Conservation (phyloP, 441 rosid genomes). For the Omphalea diandra region DNA sequence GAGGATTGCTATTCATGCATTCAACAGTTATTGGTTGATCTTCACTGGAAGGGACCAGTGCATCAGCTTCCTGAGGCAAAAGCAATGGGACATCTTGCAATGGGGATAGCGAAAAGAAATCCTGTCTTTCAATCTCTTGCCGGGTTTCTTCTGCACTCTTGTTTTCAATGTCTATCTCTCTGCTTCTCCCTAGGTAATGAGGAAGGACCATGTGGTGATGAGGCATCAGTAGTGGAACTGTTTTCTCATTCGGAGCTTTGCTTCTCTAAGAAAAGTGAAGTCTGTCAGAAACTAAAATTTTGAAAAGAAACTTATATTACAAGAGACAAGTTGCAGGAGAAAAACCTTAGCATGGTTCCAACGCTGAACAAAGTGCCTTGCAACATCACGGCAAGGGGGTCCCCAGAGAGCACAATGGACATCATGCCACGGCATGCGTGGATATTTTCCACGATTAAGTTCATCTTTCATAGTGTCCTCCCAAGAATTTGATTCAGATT, state of each 20-base stretch:
- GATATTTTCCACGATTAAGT: conserved; percentile 77
- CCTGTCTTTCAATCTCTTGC: conserved; percentile 52
- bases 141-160: conserved; percentile 46
- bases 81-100: conserved; percentile 89
- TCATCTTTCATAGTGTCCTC: conserved; percentile 95
- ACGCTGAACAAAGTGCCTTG: conserved; percentile 97
- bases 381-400: conserved; percentile 94
- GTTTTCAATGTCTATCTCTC: conserved; percentile 51
- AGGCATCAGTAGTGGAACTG: conserved; percentile 95
- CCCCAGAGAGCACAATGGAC: conserved; percentile 99
- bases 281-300: conserved; percentile 17
- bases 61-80: conserved; percentile 80
- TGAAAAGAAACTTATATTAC: neutral
- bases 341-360: conserved; percentile 99
- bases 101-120: conserved; percentile 74
- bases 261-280: conserved; percentile 54
- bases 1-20: conserved; percentile 14
- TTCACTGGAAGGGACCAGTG: conserved; percentile 24
- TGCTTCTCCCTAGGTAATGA: conserved; percentile 84
- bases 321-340: conserved; percentile 9
- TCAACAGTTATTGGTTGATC: conserved; percentile 28
- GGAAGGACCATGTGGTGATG: conserved; percentile 99
- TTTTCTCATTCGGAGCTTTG: conserved; percentile 92
- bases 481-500: conserved; percentile 99
- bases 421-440: conserved; percentile 99